Conservation (phyloP, 306 rosid genomes). For the Acacia confusa region DNA sequence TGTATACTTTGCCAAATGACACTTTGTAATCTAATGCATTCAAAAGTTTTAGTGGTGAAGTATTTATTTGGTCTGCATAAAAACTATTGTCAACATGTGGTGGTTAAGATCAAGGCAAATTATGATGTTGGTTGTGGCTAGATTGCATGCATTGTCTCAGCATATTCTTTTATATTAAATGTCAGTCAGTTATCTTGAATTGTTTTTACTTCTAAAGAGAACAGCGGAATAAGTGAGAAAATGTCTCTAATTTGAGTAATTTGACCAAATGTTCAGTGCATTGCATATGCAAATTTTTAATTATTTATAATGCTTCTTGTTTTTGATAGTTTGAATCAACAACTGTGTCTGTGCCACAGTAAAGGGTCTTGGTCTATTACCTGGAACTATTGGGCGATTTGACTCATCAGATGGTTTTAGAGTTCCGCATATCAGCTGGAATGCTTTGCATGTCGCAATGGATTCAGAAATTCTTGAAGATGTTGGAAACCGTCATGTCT, state of each 20-base stretch:
- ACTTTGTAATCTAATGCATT: background rate
- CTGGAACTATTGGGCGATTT: constrained; percentile 90
- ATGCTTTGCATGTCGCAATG: constrained; percentile 63
- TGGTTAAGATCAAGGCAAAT: background rate
- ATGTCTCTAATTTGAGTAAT: background rate
- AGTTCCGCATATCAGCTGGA: constrained; percentile 99
- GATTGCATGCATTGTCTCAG: background rate
- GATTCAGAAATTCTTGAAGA: constrained; percentile 87
- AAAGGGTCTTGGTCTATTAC: constrained; percentile 90
- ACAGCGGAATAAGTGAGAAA: background rate
- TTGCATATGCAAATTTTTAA: constrained; percentile 8
- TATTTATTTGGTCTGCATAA: background rate
- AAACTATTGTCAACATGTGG: background rate
- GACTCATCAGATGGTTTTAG: constrained; percentile 86
- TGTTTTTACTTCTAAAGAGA: background rate
- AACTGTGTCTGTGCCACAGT: constrained; percentile 57
- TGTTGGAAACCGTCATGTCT: constrained; percentile 76
- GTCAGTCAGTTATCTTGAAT: background rate
- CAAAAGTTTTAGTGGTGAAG: background rate
- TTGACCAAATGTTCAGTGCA: constrained; percentile 4
- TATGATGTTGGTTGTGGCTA: background rate
- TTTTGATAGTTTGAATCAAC: constrained; percentile 21
- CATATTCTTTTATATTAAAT: background rate
- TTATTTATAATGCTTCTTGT: background rate
- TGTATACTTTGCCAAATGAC: background rate